These are phyloP conservation scores for Iris macrosiphon DNA, from an alignment of 106 monocot species.

Conservation along the genomic window DNA sequence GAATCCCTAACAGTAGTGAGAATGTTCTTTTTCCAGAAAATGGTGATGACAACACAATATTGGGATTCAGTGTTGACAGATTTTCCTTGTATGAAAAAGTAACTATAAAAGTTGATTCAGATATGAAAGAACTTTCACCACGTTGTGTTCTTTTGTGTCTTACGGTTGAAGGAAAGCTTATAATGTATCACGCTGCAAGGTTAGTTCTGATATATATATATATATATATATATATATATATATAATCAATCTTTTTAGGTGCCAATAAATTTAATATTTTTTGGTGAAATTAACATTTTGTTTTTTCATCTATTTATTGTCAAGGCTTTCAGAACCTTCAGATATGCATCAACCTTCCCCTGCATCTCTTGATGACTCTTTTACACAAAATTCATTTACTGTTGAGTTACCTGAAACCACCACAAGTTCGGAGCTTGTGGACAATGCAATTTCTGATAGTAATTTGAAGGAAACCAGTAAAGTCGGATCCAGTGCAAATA, in stretches of 20 bases:
- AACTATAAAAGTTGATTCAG: slow-evolving; percentile 30
- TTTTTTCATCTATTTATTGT: slow-evolving; percentile 17
- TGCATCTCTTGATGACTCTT: slow-evolving; percentile 13
- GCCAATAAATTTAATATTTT: background rate
- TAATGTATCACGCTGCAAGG: slow-evolving; percentile 71
- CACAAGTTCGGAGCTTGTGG: slow-evolving; percentile 1
- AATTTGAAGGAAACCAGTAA: slow-evolving; percentile 4
- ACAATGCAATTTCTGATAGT: slow-evolving; percentile 3
- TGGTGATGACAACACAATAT: slow-evolving; percentile 77
- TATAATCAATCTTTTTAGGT: too few species aligned
- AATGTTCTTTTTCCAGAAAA: slow-evolving; percentile 48
- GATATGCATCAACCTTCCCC: slow-evolving; percentile 16
- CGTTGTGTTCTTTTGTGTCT: slow-evolving; percentile 67
- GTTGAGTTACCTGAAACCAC: slow-evolving; percentile 9
- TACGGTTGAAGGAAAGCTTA: slow-evolving; percentile 85
- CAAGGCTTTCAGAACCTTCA: slow-evolving; percentile 70
- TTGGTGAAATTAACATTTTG: background rate
- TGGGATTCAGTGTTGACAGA: slow-evolving; percentile 77
- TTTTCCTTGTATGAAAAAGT: slow-evolving; percentile 69
- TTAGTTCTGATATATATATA: slow-evolving; percentile 9
- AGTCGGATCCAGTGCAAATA: background rate
- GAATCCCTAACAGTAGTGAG: background rate
- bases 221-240: too few species aligned
- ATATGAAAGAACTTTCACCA: slow-evolving; percentile 49
- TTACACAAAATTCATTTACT: background rate